Conservation (phyloP, 441 rosid genomes). For the Iberis amara region DNA sequence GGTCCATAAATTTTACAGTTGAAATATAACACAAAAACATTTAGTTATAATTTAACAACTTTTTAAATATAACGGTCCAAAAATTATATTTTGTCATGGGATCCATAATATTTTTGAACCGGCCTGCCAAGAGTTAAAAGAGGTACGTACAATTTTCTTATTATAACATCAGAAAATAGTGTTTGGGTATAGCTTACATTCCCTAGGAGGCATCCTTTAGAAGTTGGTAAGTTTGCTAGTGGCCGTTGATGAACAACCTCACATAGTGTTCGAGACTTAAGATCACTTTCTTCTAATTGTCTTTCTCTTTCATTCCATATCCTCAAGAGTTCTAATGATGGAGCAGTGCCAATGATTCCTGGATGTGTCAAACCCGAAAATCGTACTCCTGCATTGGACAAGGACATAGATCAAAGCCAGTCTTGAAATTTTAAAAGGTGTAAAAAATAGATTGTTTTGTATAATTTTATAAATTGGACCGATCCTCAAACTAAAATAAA, state of each 20-base stretch:
- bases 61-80: no score
- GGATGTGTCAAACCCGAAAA: conserved; percentile 91
- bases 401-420: no score
- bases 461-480: no score
- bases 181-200: conserved; percentile 36
- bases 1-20: no score
- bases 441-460: no score
- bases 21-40: no score
- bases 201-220: conserved; percentile 76
- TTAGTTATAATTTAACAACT: no score
- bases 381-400: conserved; percentile 50
- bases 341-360: conserved; percentile 82
- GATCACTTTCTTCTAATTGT: conserved; percentile 59
- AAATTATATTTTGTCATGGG: no score
- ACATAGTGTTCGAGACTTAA: conserved; percentile 45
- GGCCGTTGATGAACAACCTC: conserved; percentile 82
- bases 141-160: not conserved
- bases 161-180: not conserved
- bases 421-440: no score
- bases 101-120: not conserved
- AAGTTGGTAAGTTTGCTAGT: conserved; percentile 67
- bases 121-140: no score
- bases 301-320: conserved; percentile 84
- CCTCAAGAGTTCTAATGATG: conserved; percentile 65
- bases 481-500: no score